These are phyloP conservation scores for Mortierella sp. DNA, from an alignment of 371 early-diverging fungal species.

Conservation along the genomic window DNA sequence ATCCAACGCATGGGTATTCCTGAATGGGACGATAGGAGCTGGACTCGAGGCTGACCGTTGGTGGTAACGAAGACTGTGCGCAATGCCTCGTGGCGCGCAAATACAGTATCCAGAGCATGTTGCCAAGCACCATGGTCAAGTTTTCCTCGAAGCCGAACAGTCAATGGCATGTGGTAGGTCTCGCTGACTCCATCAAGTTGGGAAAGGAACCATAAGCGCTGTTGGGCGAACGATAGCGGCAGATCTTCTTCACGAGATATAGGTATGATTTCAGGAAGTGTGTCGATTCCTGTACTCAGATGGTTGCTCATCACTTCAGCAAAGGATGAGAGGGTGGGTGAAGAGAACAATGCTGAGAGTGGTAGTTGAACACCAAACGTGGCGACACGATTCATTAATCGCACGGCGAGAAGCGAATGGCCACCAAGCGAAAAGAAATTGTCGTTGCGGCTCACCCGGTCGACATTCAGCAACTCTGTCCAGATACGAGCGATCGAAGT, in stretches of 20 bases:
- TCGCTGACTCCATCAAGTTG: constrained; percentile 11
- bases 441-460: constrained; percentile 17
- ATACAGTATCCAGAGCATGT: not conserved
- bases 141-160: not conserved
- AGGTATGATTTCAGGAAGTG: not conserved
- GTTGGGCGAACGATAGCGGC: constrained; percentile 7
- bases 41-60: constrained; percentile 7
- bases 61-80: constrained; percentile 5
- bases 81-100: constrained; percentile 11
- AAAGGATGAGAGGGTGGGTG: constrained; percentile 1
- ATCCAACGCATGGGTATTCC: not conserved
- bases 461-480: constrained; percentile 11
- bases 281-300: not conserved
- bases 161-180: constrained; percentile 4
- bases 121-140: not conserved
- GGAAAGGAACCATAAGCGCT: constrained; percentile 9
- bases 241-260: not conserved
- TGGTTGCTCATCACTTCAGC: not conserved
- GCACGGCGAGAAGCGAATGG: no score
- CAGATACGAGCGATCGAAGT: constrained; percentile 6
- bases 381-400: constrained; percentile 1
- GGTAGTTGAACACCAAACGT: not conserved
- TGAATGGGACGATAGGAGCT: constrained; percentile 2
- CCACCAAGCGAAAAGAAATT: constrained; percentile 19
- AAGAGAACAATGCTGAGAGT: constrained; percentile 1